These are phyloP conservation scores for Trichoderma cornu-damae DNA, from an alignment of 2,329 filamentous ascomycete species.

Conservation along the genomic window DNA sequence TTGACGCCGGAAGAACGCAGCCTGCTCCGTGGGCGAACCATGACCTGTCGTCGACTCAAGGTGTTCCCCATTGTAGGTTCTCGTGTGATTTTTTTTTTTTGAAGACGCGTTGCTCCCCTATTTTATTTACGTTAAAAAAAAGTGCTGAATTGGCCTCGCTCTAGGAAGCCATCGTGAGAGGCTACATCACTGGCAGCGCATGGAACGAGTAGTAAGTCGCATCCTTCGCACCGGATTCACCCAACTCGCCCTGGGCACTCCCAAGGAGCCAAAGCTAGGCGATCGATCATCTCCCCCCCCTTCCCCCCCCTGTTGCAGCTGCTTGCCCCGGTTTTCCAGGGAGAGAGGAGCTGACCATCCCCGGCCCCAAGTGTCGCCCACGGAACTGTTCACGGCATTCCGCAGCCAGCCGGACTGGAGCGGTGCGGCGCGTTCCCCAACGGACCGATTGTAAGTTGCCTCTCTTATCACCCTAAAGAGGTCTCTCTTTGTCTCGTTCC, in stretches of 20 bases:
- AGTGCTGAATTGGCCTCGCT: background rate
- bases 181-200: slow-evolving; percentile 81
- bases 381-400: slow-evolving; percentile 70
- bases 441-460: slow-evolving; percentile 43
- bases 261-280: background rate
- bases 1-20: slow-evolving; percentile 42
- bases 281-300: background rate
- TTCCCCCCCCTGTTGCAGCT: background rate
- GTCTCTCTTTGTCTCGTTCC: background rate
- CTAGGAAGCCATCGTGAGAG: slow-evolving; percentile 48
- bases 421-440: slow-evolving; percentile 65
- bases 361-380: slow-evolving; percentile 39
- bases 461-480: background rate
- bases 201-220: slow-evolving; percentile 57
- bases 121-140: background rate
- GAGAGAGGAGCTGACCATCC: slow-evolving; percentile 46
- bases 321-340: background rate
- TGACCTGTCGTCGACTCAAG: slow-evolving; percentile 43
- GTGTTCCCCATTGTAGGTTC: slow-evolving; percentile 27
- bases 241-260: background rate
- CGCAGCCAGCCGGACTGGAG: slow-evolving; percentile 60
- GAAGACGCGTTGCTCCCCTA: background rate
- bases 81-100: slow-evolving; percentile 28
- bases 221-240: background rate
- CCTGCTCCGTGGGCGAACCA: slow-evolving; percentile 60